A percentile compares a stretch with the other conserved stretches of the same genome.
Conservation (phyloP, 768 basidiomycete genomes). For the Russula vinacea region DNA sequence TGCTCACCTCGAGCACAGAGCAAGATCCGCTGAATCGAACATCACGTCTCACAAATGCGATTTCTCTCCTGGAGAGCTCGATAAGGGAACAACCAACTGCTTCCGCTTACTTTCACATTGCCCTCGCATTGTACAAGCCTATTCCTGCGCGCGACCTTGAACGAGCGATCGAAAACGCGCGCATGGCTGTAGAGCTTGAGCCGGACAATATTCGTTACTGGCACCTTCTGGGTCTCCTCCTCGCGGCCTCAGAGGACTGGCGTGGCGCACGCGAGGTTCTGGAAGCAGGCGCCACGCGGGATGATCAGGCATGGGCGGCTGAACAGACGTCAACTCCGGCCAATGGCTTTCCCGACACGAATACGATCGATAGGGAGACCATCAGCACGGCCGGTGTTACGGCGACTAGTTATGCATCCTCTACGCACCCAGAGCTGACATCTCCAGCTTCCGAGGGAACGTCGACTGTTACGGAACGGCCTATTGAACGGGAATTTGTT, state of each 20-base stretch:
- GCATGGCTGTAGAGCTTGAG: constrained; percentile 68
- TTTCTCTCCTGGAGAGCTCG: constrained; percentile 49
- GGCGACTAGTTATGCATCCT: background rate
- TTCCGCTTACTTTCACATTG: constrained; percentile 73
- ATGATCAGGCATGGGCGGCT: constrained; percentile 40
- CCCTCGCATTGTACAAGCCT: constrained; percentile 64
- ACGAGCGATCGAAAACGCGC: constrained; percentile 64
- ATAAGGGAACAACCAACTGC: constrained; percentile 50
- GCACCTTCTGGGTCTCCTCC: constrained; percentile 84
- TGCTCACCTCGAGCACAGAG: constrained; percentile 43
- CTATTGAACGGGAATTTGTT: constrained; percentile 19
- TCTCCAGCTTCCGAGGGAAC: constrained; percentile 12
- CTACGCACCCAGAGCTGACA: background rate
- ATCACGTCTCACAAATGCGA: constrained; percentile 54
- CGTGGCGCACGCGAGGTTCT: constrained; percentile 69
- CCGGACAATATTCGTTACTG: constrained; percentile 68
- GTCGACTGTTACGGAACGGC: constrained; percentile 17
- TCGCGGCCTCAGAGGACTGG: constrained; percentile 81
- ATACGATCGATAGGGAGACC: constrained; percentile 12
- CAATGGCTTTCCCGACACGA: constrained; percentile 13
- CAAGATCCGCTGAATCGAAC: constrained; percentile 62
- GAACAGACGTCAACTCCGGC: constrained; percentile 16
- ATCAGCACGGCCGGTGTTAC: background rate
- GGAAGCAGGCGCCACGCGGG: constrained; percentile 67
- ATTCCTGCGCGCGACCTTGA: constrained; percentile 62